Conservation (phyloP, 176 grass and related monocot species). For the Pharus latifolius region DNA sequence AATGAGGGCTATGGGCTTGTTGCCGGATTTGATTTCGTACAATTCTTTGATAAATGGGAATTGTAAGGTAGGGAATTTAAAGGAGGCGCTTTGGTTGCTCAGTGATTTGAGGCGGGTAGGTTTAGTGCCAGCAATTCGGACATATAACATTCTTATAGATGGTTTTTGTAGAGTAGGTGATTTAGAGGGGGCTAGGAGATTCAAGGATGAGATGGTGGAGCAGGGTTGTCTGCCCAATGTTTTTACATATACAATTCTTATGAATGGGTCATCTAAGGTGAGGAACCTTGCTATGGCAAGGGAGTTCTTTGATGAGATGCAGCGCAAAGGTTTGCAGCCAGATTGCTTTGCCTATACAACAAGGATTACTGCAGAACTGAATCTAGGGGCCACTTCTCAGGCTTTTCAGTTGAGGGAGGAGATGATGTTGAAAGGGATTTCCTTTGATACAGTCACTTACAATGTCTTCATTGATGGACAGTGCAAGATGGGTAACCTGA, state of each 20-base stretch:
- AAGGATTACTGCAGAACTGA: constrained; percentile 54
- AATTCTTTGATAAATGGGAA: constrained; percentile 50
- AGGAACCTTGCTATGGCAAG: constrained; percentile 35
- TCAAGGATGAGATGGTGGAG: constrained; percentile 49
- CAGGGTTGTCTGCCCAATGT: constrained; percentile 32
- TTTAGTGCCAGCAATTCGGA: constrained; percentile 33
- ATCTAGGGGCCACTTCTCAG: constrained; percentile 25
- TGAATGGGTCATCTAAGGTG: constrained; percentile 55
- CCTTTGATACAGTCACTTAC: constrained; percentile 48
- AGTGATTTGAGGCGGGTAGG: constrained; percentile 27
- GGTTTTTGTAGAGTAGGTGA: constrained; percentile 46
- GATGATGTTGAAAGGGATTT: constrained; percentile 43
- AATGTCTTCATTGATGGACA: constrained; percentile 73
- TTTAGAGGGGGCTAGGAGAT: constrained; percentile 35
- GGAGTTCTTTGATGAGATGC: constrained; percentile 62
- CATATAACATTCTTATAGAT: constrained; percentile 65
- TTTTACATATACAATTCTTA: constrained; percentile 66
- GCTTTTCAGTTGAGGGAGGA: constrained; percentile 54
- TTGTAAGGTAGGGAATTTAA: constrained; percentile 38
- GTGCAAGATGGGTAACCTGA: constrained; percentile 62
- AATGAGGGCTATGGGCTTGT: constrained; percentile 43
- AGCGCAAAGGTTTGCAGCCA: constrained; percentile 30
- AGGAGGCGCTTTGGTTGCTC: constrained; percentile 41
- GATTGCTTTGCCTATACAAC: constrained; percentile 61
- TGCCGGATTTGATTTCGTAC: constrained; percentile 41